Evolutionary conservation across 2,329 filamentous ascomycete species (phyloP).

Genomic region (Cytospora mali): DNA sequence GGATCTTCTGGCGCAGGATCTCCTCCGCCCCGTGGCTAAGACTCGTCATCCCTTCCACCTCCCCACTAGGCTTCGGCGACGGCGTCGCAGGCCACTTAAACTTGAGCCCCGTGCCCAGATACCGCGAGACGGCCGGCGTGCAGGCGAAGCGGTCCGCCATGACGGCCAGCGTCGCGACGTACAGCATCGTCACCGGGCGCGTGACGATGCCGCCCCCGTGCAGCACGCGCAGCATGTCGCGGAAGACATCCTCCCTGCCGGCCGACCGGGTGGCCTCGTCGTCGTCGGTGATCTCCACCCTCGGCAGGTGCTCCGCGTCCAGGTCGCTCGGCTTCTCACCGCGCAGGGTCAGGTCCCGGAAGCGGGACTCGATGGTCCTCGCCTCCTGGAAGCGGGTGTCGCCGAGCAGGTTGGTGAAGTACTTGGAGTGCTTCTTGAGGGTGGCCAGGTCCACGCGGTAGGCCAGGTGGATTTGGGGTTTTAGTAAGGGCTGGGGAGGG

Average conservation of each 20-base stretch:
- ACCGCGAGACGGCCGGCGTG: conserved; percentile 54
- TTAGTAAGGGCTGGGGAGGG: conserved; percentile 37
- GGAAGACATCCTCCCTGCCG: conserved; percentile 63
- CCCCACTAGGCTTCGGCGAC: conserved; percentile 33
- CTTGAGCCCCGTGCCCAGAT: conserved; percentile 52
- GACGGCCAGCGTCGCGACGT: conserved; percentile 68
- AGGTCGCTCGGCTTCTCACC: conserved; percentile 53
- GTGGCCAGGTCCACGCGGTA: conserved; percentile 63
- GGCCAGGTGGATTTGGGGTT: conserved; percentile 44
- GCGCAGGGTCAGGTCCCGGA: conserved; percentile 51
- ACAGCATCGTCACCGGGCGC: conserved; percentile 57
- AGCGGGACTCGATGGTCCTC: conserved; percentile 52
- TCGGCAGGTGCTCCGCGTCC: conserved; percentile 58
- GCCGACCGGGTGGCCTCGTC: conserved; percentile 66
- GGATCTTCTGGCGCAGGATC: conserved; percentile 67
- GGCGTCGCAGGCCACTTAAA: conserved; percentile 57
- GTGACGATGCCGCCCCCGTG: conserved; percentile 57
- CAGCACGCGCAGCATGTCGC: conserved; percentile 68
- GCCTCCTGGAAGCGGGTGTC: conserved; percentile 67
- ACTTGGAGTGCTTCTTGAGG: conserved; percentile 65
- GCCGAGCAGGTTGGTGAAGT: conserved; percentile 69
- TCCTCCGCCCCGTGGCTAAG: conserved; percentile 60
- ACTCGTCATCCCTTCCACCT: conserved; percentile 39
- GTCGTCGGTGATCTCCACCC: conserved; percentile 66
- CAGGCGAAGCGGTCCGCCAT: conserved; percentile 76